Evolutionary conservation across 805 yeast genomes (phyloP).

Genomic region (Schwanniomyces polymorphus): DNA sequence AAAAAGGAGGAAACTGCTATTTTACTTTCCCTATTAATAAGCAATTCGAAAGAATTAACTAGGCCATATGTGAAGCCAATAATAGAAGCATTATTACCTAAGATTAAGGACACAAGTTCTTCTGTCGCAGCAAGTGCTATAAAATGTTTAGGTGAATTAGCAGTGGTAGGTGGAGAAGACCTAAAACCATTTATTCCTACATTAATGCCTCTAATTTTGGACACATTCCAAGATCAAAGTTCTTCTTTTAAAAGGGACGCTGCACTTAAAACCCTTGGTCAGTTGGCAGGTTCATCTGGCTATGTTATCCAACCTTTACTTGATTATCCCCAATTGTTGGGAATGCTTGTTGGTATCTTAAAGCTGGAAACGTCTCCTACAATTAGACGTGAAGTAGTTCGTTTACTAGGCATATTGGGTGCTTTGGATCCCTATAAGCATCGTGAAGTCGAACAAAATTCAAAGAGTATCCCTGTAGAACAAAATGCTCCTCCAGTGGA

Average conservation of each 20-base stretch:
- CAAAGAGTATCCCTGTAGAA: conserved; percentile 57
- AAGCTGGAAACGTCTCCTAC: conserved; percentile 75
- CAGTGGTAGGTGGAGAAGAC: conserved; percentile 86
- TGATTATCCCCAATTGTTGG: conserved; percentile 87
- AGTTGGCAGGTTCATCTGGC: conserved; percentile 85
- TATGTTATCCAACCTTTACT: conserved; percentile 91
- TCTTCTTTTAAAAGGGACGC: conserved; percentile 87
- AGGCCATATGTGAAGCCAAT: conserved; percentile 90
- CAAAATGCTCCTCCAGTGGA: conserved; percentile 90
- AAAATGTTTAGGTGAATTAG: conserved; percentile 82
- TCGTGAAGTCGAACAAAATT: conserved; percentile 80
- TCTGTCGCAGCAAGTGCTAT: conserved; percentile 87
- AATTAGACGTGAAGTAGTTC: conserved; percentile 83
- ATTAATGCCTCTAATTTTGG: conserved; percentile 84
- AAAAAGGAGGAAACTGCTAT: conserved; percentile 87
- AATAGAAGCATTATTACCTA: conserved; percentile 78
- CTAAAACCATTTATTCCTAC: conserved; percentile 69
- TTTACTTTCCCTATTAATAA: conserved; percentile 68
- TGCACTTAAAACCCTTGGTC: conserved; percentile 84
- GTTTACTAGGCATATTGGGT: conserved; percentile 88
- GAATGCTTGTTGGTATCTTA: conserved; percentile 76
- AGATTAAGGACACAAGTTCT: conserved; percentile 68
- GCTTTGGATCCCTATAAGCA: conserved; percentile 97
- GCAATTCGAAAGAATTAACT: conserved; percentile 78
- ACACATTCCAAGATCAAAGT: conserved; percentile 88